A percentile compares a stretch with the other conserved stretches of the same genome.
These are phyloP conservation scores for Iris pallida DNA, from an alignment of 116 monocot genomes.

Conservation along the genomic window DNA sequence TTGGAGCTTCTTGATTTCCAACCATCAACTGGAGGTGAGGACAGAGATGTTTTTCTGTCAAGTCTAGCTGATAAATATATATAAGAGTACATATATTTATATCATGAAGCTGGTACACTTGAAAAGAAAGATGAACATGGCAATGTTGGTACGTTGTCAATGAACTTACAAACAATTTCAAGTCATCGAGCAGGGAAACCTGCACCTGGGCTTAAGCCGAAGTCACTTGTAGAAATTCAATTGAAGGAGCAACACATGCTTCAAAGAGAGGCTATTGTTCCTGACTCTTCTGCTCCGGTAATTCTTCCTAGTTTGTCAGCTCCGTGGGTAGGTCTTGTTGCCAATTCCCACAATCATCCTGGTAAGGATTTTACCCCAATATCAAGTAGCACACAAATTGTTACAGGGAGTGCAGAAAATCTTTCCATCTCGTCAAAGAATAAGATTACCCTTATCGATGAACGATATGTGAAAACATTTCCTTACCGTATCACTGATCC, in stretches of 20 bases:
- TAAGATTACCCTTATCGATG: too few species aligned
- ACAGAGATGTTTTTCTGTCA: too few species aligned
- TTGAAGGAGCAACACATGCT: slow-evolving; percentile 66
- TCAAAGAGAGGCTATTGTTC: slow-evolving; percentile 20
- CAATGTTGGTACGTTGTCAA: slow-evolving; percentile 2
- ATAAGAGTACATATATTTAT: too few species aligned
- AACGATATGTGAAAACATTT: too few species aligned
- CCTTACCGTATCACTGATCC: too few species aligned
- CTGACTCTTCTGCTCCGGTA: slow-evolving; percentile 19
- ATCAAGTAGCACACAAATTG: slow-evolving; percentile 1
- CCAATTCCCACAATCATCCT: slow-evolving; percentile 35
- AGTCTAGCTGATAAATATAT: too few species aligned
- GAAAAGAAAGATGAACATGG: slow-evolving; percentile 20
- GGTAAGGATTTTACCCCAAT: slow-evolving; percentile 22
- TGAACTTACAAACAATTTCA: slow-evolving; percentile 16
- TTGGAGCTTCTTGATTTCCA: too few species aligned
- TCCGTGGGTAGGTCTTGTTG: slow-evolving; percentile 37
- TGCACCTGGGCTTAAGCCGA: slow-evolving; percentile 60
- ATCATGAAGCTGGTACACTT: slow-evolving; percentile 9
- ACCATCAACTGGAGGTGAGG: too few species aligned
- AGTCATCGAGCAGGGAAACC: slow-evolving; percentile 71
- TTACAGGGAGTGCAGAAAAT: slow-evolving; percentile 12
- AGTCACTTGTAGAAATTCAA: slow-evolving; percentile 92
- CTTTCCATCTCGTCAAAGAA: slow-evolving; percentile 17
- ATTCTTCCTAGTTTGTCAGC: slow-evolving; percentile 12